Evolutionary conservation across 2,329 filamentous ascomycete species (phyloP), one percentile per base, ranked within the genome.

Genomic region (Sclerotinia nivalis): DNA sequence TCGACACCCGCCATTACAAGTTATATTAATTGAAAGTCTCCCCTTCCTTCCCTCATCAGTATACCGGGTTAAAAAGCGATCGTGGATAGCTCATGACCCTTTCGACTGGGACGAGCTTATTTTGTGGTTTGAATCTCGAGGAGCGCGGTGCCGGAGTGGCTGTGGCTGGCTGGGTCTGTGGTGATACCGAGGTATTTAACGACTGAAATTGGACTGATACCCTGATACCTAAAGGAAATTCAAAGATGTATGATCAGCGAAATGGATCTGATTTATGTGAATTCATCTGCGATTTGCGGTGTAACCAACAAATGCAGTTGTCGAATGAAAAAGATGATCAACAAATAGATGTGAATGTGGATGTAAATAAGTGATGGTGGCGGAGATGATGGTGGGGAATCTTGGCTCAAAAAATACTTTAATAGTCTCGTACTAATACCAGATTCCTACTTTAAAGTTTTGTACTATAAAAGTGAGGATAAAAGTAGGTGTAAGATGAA

Each of bases 31-130:
- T 59, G 62, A 58, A 45, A 58, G 70, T 72, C 52, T 66, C 59
- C 66, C 72, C 73, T 73, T 77, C 72, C 74, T 71, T 74, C 75
- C 76, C 74, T 71, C 76, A 72, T 77, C 77, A 77, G 70, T 73
- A 70, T 72, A 73, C 73, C 75, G 69, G 60, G 68, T 72, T 69
- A 68, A 49, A 62, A 66, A 65, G 71, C 68, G 66, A 67, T 75
- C 70, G 74, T 74, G 43, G 69, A 75, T 69, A 71, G 67, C 59
- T 69, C 67, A 69, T 69, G 59, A 69, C 67, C 67, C 67, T 56
- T 69, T 65, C 59, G 49, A 65, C 50, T 56, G 50, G 59, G 67
- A 45, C 59, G 28, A 49, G 67, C 55, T 56, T 45, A 15, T 67
- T 61, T 31, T 25, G 22, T 22, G 15, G 28, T 20, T 34, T 34